Evolutionary conservation across 2,329 filamentous ascomycete genomes (phyloP), one percentile per base, ranked within the genome.

Genomic region (Apiospora marii): DNA sequence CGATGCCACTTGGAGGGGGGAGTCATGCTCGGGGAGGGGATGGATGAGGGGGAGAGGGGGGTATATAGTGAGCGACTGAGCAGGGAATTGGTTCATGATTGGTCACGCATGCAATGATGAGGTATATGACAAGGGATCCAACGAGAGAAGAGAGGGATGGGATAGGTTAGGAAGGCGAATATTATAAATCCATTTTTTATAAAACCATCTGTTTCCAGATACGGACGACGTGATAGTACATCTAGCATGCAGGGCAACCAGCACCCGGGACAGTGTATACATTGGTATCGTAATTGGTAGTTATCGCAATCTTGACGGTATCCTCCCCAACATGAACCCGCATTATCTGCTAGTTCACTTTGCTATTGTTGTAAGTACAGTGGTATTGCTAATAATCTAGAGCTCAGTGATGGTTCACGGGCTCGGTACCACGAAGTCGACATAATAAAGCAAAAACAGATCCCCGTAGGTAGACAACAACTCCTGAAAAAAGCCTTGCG

Each of bases 101-200:
- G 27, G 27, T 61, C 27, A 61, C 53, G 53, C 53, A 34, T 61
- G 27, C 53, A 61, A 61, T 22, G 53, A 61, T 22, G 53, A 34
- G 53, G 27, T 61, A 61, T 61, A 61, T 34, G 53, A 61, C 3
- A 34, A 2, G 44, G 44, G 14, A 46, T 12, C 13, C 16, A 46
- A 41, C 7, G 37, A 41, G 37, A 41, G 37, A 41, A 41, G 10
- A 41, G 27, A 61, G 19, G 53, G 12, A 30, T 30, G 19, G 53
- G 12, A 30, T 30, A 30, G 27, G 53, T 53, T 30, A 16, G 51
- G 51, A 14, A 30, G 6, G 13, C 3, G 49, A 27, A 34, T 61
- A n/a, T 27, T 34, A 61, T 19, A 61, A 61, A 61, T 34, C 19
- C 14, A 58, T 19, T 34, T 30, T 34, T 22, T 16, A 34, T 14